A percentile compares a stretch with the other conserved stretches of the same genome.
phyloP scores from a whole-genome alignment of 2,329 filamentous ascomycete species.

The Monosporascus sp. region DNA sequence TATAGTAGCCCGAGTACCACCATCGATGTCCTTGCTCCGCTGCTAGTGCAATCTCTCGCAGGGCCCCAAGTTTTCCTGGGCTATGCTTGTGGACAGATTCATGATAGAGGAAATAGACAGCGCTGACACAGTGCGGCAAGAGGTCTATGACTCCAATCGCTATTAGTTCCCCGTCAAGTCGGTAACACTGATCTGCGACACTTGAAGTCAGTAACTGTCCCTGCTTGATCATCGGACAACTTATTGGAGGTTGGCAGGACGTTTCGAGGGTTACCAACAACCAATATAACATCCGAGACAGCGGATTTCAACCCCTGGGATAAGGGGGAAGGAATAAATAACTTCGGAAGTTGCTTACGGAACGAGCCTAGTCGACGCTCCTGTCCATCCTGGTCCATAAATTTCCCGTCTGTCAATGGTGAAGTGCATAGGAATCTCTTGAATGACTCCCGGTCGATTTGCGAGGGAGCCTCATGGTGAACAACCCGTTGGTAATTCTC shows the following conservation, averaged over 20 bases:
- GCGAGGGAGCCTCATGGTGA: constrained; percentile 58
- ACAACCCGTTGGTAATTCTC: constrained; percentile 70
- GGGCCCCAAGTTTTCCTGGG: constrained; percentile 70
- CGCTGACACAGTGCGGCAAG: constrained; percentile 69
- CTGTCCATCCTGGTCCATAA: constrained; percentile 41
- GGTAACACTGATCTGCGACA: constrained; percentile 65
- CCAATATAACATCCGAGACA: not conserved
- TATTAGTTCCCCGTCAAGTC: constrained; percentile 68
- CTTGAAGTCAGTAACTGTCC: not conserved
- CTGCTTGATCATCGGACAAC: not conserved
- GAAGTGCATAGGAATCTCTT: constrained; percentile 69
- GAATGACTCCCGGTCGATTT: constrained; percentile 59
- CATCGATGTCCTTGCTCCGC: constrained; percentile 63
- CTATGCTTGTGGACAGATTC: constrained; percentile 64
- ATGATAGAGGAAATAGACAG: constrained; percentile 80
- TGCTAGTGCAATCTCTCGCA: constrained; percentile 67
- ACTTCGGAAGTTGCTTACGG: constrained; percentile 24
- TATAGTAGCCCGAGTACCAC: constrained; percentile 81
- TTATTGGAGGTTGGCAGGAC: not conserved
- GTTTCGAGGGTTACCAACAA: not conserved
- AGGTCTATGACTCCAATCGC: constrained; percentile 74
- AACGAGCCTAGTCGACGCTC: constrained; percentile 62
- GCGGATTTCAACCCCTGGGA: not conserved
- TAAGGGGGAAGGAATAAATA: not conserved
- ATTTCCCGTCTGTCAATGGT: constrained; percentile 47